Percentiles rank a stretch among this genome's conserved stretches.
Conservation (phyloP, 805 yeast species). For the Candida wancherniae region DNA sequence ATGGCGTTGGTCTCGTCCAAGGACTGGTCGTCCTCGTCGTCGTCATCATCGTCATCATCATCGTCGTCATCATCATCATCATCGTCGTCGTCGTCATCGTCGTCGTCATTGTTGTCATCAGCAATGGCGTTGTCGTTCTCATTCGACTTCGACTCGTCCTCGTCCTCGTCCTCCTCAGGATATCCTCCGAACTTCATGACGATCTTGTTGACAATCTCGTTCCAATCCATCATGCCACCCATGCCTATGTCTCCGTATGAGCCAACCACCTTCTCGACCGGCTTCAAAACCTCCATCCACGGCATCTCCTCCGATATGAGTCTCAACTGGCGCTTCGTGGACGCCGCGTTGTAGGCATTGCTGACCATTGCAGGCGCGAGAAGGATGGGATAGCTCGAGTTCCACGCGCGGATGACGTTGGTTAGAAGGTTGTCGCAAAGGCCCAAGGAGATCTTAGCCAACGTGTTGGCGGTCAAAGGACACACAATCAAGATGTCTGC, state of each 20-base stretch:
- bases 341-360: conserved; percentile 82
- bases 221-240: conserved; percentile 99
- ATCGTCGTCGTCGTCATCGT: conserved; percentile 32
- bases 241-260: conserved; percentile 97
- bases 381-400: conserved; percentile 80
- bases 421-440: conserved; percentile 89
- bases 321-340: conserved; percentile 78
- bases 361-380: conserved; percentile 96
- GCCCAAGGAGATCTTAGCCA: conserved; percentile 85
- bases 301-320: conserved; percentile 85
- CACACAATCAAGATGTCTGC: conserved; percentile 90
- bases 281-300: conserved; percentile 89
- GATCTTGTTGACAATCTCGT: conserved; percentile 83
- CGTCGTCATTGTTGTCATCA: conserved; percentile 27
- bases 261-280: conserved; percentile 90
- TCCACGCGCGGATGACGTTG: conserved; percentile 92
- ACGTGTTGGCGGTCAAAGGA: conserved; percentile 91
- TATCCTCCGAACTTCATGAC: conserved; percentile 62
- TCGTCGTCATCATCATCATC: conserved; percentile 39
- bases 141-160: conserved; percentile 43
- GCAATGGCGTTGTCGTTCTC: conserved; percentile 27
- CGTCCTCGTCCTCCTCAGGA: conserved; percentile 47
- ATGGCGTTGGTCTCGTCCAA: conserved; percentile 4
- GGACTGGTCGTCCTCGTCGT: conserved; percentile 30
- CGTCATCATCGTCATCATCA: conserved; percentile 45